phyloP scores from a whole-genome alignment of 805 yeast genomes.

The Kodamaea hsintzibuensis region DNA sequence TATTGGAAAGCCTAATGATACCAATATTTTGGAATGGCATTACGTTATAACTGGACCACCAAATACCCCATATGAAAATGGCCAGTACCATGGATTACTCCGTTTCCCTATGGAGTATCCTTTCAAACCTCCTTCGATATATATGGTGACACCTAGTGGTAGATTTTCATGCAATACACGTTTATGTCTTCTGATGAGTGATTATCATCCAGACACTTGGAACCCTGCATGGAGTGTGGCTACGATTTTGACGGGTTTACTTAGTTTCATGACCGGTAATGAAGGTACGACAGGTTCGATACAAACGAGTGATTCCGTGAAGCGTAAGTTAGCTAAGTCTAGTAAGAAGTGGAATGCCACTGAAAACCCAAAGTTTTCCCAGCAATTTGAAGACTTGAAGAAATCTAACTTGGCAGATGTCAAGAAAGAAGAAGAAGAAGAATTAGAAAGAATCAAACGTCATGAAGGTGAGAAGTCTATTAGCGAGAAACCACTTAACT shows the following conservation, averaged over 20 bases:
- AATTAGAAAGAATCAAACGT: constrained; percentile 12
- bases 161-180: constrained; percentile 79
- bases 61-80: constrained; percentile 79
- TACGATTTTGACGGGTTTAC: constrained; percentile 81
- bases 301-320: constrained; percentile 57
- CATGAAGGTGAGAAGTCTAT: constrained; percentile 6
- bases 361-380: constrained; percentile 56
- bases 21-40: constrained; percentile 91
- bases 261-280: constrained; percentile 89
- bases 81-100: constrained; percentile 89
- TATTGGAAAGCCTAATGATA: constrained; percentile 81
- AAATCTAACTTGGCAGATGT: constrained; percentile 41
- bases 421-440: constrained; percentile 16
- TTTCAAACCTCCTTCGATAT: constrained; percentile 86
- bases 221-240: constrained; percentile 95
- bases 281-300: constrained; percentile 87
- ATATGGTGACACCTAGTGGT: constrained; percentile 89
- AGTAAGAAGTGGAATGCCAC: constrained; percentile 61
- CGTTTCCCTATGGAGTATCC: constrained; percentile 86
- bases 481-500: constrained; percentile 15
- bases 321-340: constrained; percentile 55
- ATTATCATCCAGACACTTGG: constrained; percentile 94
- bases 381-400: constrained; percentile 70
- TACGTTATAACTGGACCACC: constrained; percentile 92
- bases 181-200: constrained; percentile 89